Base-by-base conservation (phyloP, 768 basidiomycete genomes). In the Gelatoporia subvermispora region DNA sequence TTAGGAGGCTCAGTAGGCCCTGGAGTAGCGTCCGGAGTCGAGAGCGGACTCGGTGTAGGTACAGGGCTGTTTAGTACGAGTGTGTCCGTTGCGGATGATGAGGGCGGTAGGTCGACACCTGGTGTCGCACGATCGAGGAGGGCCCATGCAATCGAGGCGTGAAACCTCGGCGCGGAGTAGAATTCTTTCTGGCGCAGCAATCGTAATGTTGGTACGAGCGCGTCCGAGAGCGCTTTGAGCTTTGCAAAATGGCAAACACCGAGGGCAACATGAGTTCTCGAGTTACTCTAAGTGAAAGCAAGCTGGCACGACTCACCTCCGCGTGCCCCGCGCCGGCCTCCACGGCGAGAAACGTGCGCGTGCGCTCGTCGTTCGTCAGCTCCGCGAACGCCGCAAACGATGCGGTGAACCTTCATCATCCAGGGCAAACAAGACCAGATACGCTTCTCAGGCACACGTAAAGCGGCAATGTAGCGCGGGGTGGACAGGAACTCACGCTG, bases 101-200 rank as follows among this genome's bases (percentile, higher is more conserved):
- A 31, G 28, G 7, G 5, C 5, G 28, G 28, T 7, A 13, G 28
- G 28, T 5, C 13, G 7, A 31, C 28, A 5, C 5, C 28, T 7
- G 28, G 20, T 49, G 45, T 35, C 36, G 2, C 52, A 25, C 8
- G 39, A 25, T 78, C 72, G 43, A 91, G 76, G 38, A 92, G 72
- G 13, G 84, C 81, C 93, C 94, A 96, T 9, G 83, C 91, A 47
- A 96, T 81, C 2, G 92, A 94, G 11, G 87, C 77, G 61, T 97
- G 94, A 60, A 93, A 96, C 39, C 84, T 79, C 17, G 94, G 92
- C 24, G 79, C 69, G 28, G 70, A 59, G 67, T 97, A 95, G 66
- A 90, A 96, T 48, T 78, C 75, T 54, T 84, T 82, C 55, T 94
- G 86, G 45, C 84, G 82, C 28, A 90, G 69, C 3, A 65, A 61